Base-by-base conservation (phyloP, 805 yeast species). In the Pichia californica region DNA sequence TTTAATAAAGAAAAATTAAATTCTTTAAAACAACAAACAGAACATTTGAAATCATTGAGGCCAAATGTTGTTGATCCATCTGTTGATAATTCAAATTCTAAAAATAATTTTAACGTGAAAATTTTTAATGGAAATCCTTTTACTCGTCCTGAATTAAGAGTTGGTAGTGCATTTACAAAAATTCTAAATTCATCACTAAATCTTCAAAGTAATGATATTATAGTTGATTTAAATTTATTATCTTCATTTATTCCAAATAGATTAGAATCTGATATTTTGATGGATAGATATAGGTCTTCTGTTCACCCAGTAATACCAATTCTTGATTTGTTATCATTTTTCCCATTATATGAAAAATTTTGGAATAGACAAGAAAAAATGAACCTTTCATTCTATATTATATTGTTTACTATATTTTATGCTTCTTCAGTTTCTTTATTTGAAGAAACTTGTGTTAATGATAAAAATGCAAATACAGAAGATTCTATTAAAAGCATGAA, bases 371-470 rank as follows among this genome's bases (percentile, higher is more conserved):
- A 34, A 13, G 43, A 55, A 16, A 48, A 54, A 5, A 58, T 57
- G 4, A 66, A 66, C 38, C 55, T 74, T 43, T 69, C 72, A 36
- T 77, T 77, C 53, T 70, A 71, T 48, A 66, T 75, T 7, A 55
- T 70, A 1, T 63, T 76, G 43, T 74, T 75, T 50, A 77, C 83
- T 0, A 69, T 77, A 2, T 55, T 76, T 10, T 77, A 76, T 55
- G 81, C 82, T 3, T 71, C 81, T 3, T 69, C 79, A 1, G 76
- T 76, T 27, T 74, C 81, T 10, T 77, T 76, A 51, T 77, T 73
- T 53, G 81, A 77, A 53, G 82, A 77, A 51, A 70, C 68, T 49
- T 76, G 76, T 48, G 71, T 76, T 47, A 58, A 53, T 38, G 58
- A 55, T 40, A 52, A 59, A 26, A 55, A 61, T 7, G 26, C 32